Evolutionary conservation across 352 stramenopile genomes (phyloP).

Genomic region (Pythium sp.): DNA sequence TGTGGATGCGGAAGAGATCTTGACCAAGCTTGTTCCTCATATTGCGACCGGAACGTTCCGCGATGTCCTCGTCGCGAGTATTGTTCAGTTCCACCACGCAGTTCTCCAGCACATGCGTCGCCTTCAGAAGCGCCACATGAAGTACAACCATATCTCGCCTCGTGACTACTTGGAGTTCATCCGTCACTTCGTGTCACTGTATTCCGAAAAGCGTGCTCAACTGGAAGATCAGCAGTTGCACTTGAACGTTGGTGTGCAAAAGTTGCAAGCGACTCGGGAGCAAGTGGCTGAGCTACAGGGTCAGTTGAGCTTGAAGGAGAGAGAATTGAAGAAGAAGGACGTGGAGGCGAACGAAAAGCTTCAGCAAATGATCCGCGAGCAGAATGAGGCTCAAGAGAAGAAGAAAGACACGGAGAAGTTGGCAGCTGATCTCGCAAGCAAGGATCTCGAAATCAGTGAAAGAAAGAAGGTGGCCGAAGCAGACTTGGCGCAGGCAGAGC

Average conservation of each 20-base stretch:
- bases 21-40: constrained; percentile 65
- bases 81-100: constrained; percentile 87
- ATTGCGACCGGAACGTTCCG: constrained; percentile 69
- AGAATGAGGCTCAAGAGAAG: constrained; percentile 96
- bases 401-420: constrained; percentile 97
- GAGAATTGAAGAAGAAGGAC: constrained; percentile 96
- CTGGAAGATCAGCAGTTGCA: constrained; percentile 97
- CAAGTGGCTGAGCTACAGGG: constrained; percentile 92
- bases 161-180: constrained; percentile 93
- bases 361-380: constrained; percentile 98
- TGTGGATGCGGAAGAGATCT: constrained; percentile 39
- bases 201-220: constrained; percentile 90
- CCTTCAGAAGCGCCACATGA: constrained; percentile 83
- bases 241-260: constrained; percentile 98
- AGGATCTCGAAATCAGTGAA: constrained; percentile 95
- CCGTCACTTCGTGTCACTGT: constrained; percentile 86
- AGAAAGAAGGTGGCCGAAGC: constrained; percentile 94
- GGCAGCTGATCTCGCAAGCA: constrained; percentile 91
- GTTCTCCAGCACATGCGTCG: constrained; percentile 83
- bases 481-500: constrained; percentile 97
- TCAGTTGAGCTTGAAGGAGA: constrained; percentile 93
- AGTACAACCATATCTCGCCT: constrained; percentile 89
- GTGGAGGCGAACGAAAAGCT: constrained; percentile 97
- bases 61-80: constrained; percentile 77
- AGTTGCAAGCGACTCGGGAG: constrained; percentile 97